Conservation (phyloP, 2,329 filamentous ascomycete genomes). For the Colletotrichum echinochloae region DNA sequence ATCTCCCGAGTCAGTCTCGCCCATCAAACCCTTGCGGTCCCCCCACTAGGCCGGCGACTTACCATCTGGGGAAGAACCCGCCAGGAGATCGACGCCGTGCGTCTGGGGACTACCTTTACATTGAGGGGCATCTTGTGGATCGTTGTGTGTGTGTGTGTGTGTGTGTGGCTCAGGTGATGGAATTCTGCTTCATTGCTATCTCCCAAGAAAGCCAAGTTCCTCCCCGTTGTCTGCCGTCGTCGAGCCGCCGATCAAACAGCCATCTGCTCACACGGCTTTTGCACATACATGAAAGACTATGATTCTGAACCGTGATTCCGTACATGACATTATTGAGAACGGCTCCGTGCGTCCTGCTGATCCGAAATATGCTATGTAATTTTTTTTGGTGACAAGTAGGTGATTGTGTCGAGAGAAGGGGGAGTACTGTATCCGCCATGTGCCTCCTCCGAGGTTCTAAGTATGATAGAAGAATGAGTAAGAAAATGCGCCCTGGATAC, state of each 20-base stretch:
- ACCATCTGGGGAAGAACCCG: conserved; percentile 11
- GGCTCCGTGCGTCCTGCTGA: neutral
- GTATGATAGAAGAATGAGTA: neutral
- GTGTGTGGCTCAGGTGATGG: conserved; percentile 5
- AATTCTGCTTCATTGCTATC: neutral
- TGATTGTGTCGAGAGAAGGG: conserved; percentile 28
- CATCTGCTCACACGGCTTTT: neutral
- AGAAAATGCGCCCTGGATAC: conserved; percentile 20
- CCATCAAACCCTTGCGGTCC: neutral
- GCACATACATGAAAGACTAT: neutral
- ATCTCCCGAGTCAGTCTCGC: conserved; percentile 34
- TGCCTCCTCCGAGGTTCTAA: conserved; percentile 21
- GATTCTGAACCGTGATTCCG: neutral
- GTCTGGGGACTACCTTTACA: conserved; percentile 5
- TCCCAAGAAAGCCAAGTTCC: neutral
- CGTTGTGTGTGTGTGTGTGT: neutral
- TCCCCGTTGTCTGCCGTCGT: neutral
- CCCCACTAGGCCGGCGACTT: conserved; percentile 14
- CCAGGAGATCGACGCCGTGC: conserved; percentile 19
- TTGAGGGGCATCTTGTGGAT: neutral
- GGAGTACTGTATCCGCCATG: conserved; percentile 40
- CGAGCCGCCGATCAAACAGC: neutral
- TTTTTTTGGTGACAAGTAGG: neutral
- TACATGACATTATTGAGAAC: neutral
- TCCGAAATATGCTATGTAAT: conserved; percentile 6